Evolutionary conservation across 2,329 filamentous ascomycete genomes (phyloP), one percentile per base, ranked within the genome.

Genomic region (Ilyonectria robusta): DNA sequence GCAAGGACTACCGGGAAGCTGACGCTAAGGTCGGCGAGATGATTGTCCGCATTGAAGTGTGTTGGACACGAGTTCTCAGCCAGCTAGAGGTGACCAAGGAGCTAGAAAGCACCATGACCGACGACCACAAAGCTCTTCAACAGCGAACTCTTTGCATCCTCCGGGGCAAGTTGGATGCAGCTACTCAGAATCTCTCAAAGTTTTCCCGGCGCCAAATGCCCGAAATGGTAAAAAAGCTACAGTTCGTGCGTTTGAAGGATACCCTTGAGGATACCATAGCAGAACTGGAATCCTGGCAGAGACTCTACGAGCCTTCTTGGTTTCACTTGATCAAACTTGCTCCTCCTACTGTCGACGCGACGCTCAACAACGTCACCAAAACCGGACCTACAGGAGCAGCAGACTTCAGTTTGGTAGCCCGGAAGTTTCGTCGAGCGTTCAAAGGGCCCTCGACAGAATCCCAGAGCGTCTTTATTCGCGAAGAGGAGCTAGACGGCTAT

Each of bases 221-320:
- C 48, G 17, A 51, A 51, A 51, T 29, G 48, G 48, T 51, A 15
- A 51, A 51, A 51, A 51, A n/a, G 48, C 48, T 51, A 29, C 48
- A 51, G 29, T 51, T 19, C 26, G 48, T 51, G 48, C 48, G 48
- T 3, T 29, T 51, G 48, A 51, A 51, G 26, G 48, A 51, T 51
- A 51, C 48, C 23, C 47, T 50, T n/a, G 26, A 50, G 26, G 47
- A 53, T 21, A 29, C 63, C n/a, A 61, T 66, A n/a, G 21, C 33
- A 10, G 62, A 51, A 17, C 26, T 68, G 6, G 58, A 62, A 35
- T 62, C 46, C 13, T 68, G 66, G 62, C 46, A 62, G 37, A 56
- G 54, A 26, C 59, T 42, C 17, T 68, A 50, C 4, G 62, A 68
- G n/a, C 66, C 62, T 5, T 62, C 42, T 2, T 68, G 66, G 66